These are phyloP conservation scores for Cucurbita pepo DNA, from an alignment of 306 rosid species.

Conservation along the genomic window DNA sequence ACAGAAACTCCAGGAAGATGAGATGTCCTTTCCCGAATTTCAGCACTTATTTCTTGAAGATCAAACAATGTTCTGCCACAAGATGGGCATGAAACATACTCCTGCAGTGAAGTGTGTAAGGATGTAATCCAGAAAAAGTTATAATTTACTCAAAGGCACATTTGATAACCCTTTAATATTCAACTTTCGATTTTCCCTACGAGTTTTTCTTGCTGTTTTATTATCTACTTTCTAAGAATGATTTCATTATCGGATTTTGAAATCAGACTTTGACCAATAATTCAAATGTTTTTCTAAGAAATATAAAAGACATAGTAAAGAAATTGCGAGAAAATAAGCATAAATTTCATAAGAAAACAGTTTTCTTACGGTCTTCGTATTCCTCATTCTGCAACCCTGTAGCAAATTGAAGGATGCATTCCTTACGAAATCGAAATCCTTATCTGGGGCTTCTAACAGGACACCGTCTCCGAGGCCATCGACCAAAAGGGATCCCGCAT, in stretches of 20 bases:
- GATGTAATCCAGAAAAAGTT: background rate
- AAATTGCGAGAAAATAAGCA: no score
- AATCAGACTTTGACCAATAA: background rate
- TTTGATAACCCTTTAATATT: no score
- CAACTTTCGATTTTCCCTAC: no score
- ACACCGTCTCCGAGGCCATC: conserved; percentile 97
- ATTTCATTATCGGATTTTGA: background rate
- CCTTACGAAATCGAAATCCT: conserved; percentile 78
- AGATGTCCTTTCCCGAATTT: conserved; percentile 81
- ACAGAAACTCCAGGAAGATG: conserved; percentile 98
- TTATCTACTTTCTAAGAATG: no score
- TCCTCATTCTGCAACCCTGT: conserved; percentile 99
- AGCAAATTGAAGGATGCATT: conserved; percentile 91
- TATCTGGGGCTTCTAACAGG: conserved; percentile 67
- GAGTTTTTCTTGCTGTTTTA: no score
- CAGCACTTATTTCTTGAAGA: conserved; percentile 90
- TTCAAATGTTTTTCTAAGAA: no score
- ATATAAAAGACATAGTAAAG: no score
- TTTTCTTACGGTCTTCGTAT: conserved; percentile 77
- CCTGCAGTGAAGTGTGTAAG: conserved; percentile 38
- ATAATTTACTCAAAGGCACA: background rate
- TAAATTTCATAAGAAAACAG: background rate
- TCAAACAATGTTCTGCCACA: conserved; percentile 98
- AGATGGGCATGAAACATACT: conserved; percentile 95
- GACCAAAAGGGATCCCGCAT: conserved; percentile 85